A percentile compares a stretch with the other conserved stretches of the same genome.
Conservation (phyloP, 2,329 filamentous ascomycete species). For the Talaromyces islandicus region DNA sequence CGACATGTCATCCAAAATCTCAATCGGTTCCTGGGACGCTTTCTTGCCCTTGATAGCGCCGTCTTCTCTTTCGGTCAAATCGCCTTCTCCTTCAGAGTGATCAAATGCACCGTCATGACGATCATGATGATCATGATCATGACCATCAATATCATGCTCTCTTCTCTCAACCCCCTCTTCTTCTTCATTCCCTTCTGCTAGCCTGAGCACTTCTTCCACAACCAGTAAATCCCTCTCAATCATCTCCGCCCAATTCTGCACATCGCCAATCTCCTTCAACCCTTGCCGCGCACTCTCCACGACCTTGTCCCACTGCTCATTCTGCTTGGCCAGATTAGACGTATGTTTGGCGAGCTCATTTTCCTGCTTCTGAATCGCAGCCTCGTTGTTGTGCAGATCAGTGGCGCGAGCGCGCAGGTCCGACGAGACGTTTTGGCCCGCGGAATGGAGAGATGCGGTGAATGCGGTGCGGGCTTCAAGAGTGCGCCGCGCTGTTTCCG, state of each 20-base stretch:
- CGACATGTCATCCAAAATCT: constrained; percentile 7
- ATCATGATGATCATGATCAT: background rate
- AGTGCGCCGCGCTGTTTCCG: constrained; percentile 21
- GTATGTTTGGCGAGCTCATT: constrained; percentile 46
- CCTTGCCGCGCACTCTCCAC: constrained; percentile 50
- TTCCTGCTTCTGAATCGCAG: constrained; percentile 52
- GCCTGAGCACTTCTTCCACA: constrained; percentile 36
- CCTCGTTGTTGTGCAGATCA: constrained; percentile 51
- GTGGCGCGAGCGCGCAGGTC: constrained; percentile 50
- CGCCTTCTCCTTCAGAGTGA: constrained; percentile 4
- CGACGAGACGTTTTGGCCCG: constrained; percentile 44
- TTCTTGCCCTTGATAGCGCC: constrained; percentile 2
- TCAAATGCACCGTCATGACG: background rate
- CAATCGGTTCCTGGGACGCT: constrained; percentile 1
- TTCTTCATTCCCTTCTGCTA: constrained; percentile 18
- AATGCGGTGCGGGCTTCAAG: constrained; percentile 40
- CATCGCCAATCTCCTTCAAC: constrained; percentile 58
- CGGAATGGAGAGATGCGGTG: constrained; percentile 37
- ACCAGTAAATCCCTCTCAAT: constrained; percentile 46
- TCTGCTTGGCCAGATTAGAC: constrained; percentile 46
- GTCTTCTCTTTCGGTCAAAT: constrained; percentile 8
- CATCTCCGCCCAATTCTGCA: constrained; percentile 61
- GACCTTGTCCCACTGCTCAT: constrained; percentile 49
- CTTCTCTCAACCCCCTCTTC: constrained; percentile 1
- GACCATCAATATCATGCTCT: background rate